Percentiles rank a stretch among this genome's conserved stretches.
Evolutionary conservation across 345 rosid species (phyloP).

Genomic region (Passiflora organensis): DNA sequence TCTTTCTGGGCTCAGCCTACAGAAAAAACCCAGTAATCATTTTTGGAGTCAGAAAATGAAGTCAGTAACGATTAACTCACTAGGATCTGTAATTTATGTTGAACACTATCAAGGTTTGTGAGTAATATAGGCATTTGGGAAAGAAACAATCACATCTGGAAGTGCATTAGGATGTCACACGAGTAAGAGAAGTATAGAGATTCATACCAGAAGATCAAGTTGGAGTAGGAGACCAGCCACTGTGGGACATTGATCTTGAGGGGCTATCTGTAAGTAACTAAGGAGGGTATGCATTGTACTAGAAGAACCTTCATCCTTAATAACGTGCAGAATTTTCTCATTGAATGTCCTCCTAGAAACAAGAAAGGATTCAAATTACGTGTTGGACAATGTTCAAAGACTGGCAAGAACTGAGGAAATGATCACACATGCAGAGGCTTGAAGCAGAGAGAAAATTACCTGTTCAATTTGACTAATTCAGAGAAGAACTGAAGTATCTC

Average conservation of each 20-base stretch:
- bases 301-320: constrained; percentile 51
- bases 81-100: not conserved
- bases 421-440: not conserved
- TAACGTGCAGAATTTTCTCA: constrained; percentile 53
- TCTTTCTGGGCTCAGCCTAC: constrained; percentile 65
- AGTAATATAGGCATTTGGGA: not conserved
- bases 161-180: not conserved
- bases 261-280: constrained; percentile 46
- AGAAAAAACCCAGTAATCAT: constrained; percentile 4
- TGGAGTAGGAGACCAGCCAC: constrained; percentile 62
- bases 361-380: not conserved
- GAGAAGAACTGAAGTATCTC: constrained; percentile 49
- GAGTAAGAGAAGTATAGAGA: constrained; percentile 13
- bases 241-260: constrained; percentile 41
- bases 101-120: not conserved
- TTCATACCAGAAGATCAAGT: constrained; percentile 61
- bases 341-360: constrained; percentile 45
- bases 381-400: not conserved
- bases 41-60: not conserved
- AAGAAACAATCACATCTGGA: not conserved
- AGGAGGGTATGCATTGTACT: constrained; percentile 64
- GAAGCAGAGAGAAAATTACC: constrained; percentile 29
- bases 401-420: constrained; percentile 1
- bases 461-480: constrained; percentile 51
- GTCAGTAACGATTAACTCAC: not conserved